A percentile compares a stretch with the other conserved stretches of the same genome.
phyloP scores from a whole-genome alignment of 495 filamentous ascomycete genomes.

The Talaromyces proteolyticus region DNA sequence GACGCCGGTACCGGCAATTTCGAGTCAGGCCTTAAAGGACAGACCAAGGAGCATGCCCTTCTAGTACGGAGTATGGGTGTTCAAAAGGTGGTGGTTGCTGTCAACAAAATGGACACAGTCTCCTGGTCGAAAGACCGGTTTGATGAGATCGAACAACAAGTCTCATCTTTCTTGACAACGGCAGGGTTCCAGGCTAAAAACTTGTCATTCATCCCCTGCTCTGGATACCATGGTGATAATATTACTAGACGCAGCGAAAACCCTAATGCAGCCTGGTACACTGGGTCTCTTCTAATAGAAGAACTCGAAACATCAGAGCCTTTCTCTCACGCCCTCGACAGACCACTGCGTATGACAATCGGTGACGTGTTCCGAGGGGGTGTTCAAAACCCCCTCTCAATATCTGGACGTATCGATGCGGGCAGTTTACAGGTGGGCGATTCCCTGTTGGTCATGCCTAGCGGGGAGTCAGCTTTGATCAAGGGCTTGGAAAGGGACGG shows the following conservation, averaged over 20 bases:
- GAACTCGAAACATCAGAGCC: constrained; percentile 78
- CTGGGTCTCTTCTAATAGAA: constrained; percentile 69
- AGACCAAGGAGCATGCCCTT: constrained; percentile 90
- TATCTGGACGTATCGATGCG: constrained; percentile 82
- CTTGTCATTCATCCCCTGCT: constrained; percentile 81
- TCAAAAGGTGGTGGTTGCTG: constrained; percentile 75
- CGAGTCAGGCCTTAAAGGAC: constrained; percentile 86
- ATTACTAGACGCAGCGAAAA: constrained; percentile 57
- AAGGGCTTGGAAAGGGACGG: constrained; percentile 72
- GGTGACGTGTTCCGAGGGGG: constrained; percentile 77
- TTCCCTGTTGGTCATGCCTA: constrained; percentile 70
- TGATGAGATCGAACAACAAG: constrained; percentile 76
- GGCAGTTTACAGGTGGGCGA: constrained; percentile 83
- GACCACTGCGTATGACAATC: constrained; percentile 80
- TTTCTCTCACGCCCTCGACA: constrained; percentile 60
- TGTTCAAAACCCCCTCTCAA: constrained; percentile 64
- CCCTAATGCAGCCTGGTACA: constrained; percentile 67
- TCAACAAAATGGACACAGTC: constrained; percentile 91
- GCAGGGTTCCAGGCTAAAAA: constrained; percentile 78
- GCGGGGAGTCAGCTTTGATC: constrained; percentile 68
- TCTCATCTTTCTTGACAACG: constrained; percentile 71
- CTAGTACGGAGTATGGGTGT: constrained; percentile 91
- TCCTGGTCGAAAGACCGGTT: constrained; percentile 77
- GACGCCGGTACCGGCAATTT: constrained; percentile 85
- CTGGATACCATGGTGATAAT: constrained; percentile 83